Percentiles rank a stretch among this genome's conserved stretches.
Evolutionary conservation across 805 yeast species (phyloP).

Genomic region (Candida peoriensis): DNA sequence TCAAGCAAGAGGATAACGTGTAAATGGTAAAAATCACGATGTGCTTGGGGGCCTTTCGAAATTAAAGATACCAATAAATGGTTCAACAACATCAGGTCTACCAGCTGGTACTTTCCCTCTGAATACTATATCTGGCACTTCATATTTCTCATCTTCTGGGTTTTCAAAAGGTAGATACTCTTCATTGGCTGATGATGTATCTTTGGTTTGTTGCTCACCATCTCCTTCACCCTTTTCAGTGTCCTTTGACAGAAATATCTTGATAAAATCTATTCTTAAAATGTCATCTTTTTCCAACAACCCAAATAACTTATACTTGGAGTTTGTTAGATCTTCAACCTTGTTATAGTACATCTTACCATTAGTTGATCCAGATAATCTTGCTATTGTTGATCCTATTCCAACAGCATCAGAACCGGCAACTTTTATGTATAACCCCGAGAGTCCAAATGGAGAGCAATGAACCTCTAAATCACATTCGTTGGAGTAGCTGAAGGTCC

Average conservation of each 20-base stretch:
- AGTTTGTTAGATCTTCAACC: constrained; percentile 38
- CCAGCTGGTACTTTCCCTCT: constrained; percentile 50
- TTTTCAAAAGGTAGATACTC: constrained; percentile 20
- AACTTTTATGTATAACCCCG: constrained; percentile 45
- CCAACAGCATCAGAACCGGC: constrained; percentile 46
- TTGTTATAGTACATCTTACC: constrained; percentile 47
- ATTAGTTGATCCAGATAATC: constrained; percentile 45
- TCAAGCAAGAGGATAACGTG: neutral
- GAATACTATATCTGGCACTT: constrained; percentile 43
- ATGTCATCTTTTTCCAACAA: constrained; percentile 40
- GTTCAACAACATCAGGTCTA: constrained; percentile 45
- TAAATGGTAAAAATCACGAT: neutral
- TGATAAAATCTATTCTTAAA: constrained; percentile 47
- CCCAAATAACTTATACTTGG: constrained; percentile 45
- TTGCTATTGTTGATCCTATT: constrained; percentile 52
- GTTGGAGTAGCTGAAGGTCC: constrained; percentile 38
- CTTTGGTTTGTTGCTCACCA: constrained; percentile 3
- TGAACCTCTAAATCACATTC: constrained; percentile 50
- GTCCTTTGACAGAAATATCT: constrained; percentile 29
- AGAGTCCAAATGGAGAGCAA: constrained; percentile 52
- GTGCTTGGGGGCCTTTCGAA: constrained; percentile 31
- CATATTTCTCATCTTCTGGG: constrained; percentile 34
- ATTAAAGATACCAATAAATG: constrained; percentile 50
- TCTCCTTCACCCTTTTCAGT: constrained; percentile 7
- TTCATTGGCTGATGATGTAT: constrained; percentile 6